Percentiles rank a stretch among this genome's conserved stretches.
phyloP scores from a whole-genome alignment of 352 stramenopile genomes.

The Globisporangium canariense region DNA sequence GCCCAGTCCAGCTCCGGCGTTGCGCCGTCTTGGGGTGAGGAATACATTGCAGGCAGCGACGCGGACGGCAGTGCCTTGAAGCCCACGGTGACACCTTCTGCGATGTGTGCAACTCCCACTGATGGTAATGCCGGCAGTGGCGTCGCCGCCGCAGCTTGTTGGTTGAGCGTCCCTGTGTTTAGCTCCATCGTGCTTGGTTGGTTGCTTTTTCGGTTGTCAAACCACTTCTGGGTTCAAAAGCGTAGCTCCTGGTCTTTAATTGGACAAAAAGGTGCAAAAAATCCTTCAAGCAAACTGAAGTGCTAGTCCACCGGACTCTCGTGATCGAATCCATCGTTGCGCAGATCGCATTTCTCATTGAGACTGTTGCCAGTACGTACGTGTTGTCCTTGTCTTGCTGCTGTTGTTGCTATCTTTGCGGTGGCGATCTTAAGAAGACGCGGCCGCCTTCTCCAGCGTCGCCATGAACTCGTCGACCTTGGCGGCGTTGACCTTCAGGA shows the following conservation, averaged over 20 bases:
- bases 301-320: background rate
- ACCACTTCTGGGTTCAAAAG: background rate
- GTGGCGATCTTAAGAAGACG: constrained; percentile 1
- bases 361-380: background rate
- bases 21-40: background rate
- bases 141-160: background rate
- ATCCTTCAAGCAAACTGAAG: too few species aligned
- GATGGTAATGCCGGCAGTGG: background rate
- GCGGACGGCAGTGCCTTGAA: constrained; percentile 15
- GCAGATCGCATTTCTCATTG: background rate
- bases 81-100: constrained; percentile 4
- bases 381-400: background rate
- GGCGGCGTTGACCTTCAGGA: constrained; percentile 71
- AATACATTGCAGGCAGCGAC: background rate
- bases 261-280: background rate
- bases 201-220: background rate
- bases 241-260: background rate
- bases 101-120: background rate
- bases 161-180: background rate
- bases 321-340: background rate
- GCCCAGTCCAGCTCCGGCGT: constrained; percentile 18
- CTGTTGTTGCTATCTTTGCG: background rate
- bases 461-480: constrained; percentile 65
- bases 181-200: background rate
- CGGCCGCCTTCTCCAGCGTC: constrained; percentile 37